Evolutionary conservation across 192 early-diverging fungal genomes (phyloP).

Genomic region (Coemansia sp.): DNA sequence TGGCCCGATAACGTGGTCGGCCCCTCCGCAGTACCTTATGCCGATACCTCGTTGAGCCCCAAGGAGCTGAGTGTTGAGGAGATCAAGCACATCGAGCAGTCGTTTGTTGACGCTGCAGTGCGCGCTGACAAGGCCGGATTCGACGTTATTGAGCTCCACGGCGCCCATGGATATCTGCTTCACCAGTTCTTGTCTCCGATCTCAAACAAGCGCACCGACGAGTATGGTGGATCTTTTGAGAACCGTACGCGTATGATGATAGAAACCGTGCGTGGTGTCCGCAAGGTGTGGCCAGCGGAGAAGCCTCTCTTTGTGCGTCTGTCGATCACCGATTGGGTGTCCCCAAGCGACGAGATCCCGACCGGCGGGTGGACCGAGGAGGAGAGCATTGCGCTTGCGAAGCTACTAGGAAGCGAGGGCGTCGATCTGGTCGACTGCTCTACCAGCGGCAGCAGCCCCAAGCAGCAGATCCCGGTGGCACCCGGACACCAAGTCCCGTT

Average conservation of each 20-base stretch:
- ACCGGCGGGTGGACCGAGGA: conserved; percentile 70
- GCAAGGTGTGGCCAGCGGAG: conserved; percentile 71
- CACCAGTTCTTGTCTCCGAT: conserved; percentile 78
- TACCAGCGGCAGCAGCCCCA: conserved; percentile 67
- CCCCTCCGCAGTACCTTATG: conserved; percentile 59
- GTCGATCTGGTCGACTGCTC: conserved; percentile 89
- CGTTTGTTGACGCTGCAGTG: conserved; percentile 66
- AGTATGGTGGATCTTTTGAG: conserved; percentile 89
- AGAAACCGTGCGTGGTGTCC: conserved; percentile 65
- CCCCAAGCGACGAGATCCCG: conserved; percentile 39
- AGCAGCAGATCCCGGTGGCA: conserved; percentile 51
- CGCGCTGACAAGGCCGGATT: conserved; percentile 80
- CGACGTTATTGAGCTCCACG: conserved; percentile 89
- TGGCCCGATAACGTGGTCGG: conserved; percentile 74
- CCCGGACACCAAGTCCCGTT: conserved; percentile 73
- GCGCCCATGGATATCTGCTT: conserved; percentile 88
- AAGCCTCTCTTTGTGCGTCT: conserved; percentile 86
- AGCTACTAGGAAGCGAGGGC: conserved; percentile 60
- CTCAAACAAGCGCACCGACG: conserved; percentile 84
- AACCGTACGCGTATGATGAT: conserved; percentile 79
- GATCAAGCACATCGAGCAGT: conserved; percentile 63
- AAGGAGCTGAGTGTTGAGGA: conserved; percentile 64
- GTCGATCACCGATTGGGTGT: conserved; percentile 74
- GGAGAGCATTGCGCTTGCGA: conserved; percentile 67
- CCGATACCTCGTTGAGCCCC: conserved; percentile 19